phyloP scores from a whole-genome alignment of 164 flowering plant genomes.

The Pachysandra terminalis region DNA sequence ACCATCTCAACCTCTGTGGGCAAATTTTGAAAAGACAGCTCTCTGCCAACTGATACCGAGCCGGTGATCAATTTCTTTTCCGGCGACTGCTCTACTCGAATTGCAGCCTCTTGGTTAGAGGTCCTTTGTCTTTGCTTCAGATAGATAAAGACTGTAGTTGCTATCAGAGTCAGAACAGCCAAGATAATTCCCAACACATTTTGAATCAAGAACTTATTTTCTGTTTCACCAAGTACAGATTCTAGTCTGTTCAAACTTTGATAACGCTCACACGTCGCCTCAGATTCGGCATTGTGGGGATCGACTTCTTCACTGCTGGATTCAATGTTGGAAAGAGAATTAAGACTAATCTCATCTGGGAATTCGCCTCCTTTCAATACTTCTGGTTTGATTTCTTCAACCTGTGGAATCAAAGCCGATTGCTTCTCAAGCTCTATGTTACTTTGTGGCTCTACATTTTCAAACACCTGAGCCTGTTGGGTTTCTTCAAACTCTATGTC shows the following conservation, averaged over 20 bases:
- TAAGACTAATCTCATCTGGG: not conserved
- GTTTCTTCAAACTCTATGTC: conserved; percentile 8
- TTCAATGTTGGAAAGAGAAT: conserved; percentile 6
- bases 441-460: not conserved
- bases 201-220: not conserved
- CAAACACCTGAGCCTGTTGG: conserved; percentile 8
- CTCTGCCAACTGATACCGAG: conserved; percentile 17
- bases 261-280: conserved; percentile 15
- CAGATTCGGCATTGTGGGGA: conserved; percentile 3
- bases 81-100: conserved; percentile 2
- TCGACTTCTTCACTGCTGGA: conserved; percentile 3
- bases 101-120: conserved; percentile 7
- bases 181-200: conserved; percentile 15
- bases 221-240: not conserved
- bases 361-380: not conserved
- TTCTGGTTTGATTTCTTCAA: conserved; percentile 4
- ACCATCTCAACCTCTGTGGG: conserved; percentile 35
- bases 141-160: conserved; percentile 17
- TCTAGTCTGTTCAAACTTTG: conserved; percentile 4
- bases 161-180: conserved; percentile 20
- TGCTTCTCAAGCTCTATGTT: not conserved
- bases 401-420: conserved; percentile 3
- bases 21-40: conserved; percentile 18
- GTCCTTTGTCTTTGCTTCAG: conserved; percentile 15
- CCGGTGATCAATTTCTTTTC: conserved; percentile 17